Evolutionary conservation across 192 early-diverging fungal species (phyloP), one percentile per base, ranked within the genome.

Genomic region (Diversispora epigaea): DNA sequence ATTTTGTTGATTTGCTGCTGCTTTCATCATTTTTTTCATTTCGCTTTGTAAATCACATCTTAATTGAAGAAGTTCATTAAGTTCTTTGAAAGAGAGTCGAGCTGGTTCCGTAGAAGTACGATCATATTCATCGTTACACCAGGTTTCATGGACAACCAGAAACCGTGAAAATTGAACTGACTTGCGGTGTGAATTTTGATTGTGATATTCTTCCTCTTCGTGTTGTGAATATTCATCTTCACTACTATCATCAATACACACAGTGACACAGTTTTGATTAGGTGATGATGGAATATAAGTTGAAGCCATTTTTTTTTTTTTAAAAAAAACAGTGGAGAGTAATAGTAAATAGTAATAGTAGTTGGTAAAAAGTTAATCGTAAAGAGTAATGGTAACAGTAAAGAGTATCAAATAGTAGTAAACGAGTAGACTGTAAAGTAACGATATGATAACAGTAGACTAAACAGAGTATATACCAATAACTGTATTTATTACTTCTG

Each of bases 91-190:
- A 9, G 75, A 75, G 9, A 81, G 77, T 61, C 76, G 78, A 8
- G 80, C 80, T 10, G 80, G 80, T 58, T 81, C 80, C 40, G 70
- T 76, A 2, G 80, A 77, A 8, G 69, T 77, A 21, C 80, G 80
- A 65, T 81, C 80, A 32, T 81, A 81, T 66, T 81, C 80, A 39
- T 81, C 80, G 41, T 76, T 76, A n/a, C 77, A 78, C 56, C 78
- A 81, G 0, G 80, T 81, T 68, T 79, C 78, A 15, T 77, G 77
- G 64, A 81, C 77, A 10, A 79, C 78, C n/a, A 79, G 73, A 19
- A 79, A 78, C 12, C 77, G 66, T 40, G 80, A 81, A 22, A 81
- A 81, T 67, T 81, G 80, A 22, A 81, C 80, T 0, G 80, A 81
- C 75, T 81, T 81, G 54, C 70, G 68, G 47, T 40, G 25, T 54